Evolutionary conservation across 345 rosid species (phyloP).

Genomic region (Lenwebbia sp.): DNA sequence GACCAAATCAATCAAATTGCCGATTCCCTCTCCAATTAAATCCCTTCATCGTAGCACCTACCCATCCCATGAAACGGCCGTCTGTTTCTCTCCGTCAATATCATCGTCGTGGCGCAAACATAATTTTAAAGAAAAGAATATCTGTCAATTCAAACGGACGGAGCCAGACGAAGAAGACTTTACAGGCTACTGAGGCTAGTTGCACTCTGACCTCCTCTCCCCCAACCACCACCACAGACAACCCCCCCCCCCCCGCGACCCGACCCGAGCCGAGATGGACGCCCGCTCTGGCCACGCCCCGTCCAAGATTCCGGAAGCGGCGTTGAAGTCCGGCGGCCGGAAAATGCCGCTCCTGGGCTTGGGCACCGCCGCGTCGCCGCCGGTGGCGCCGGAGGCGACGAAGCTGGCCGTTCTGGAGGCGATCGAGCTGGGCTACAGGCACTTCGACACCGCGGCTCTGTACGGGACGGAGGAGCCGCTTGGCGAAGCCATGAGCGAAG

Average conservation of each 20-base stretch:
- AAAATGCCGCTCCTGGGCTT: conserved; percentile 22
- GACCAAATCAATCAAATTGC: not conserved
- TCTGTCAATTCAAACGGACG: too few species aligned
- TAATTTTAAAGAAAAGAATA: not conserved
- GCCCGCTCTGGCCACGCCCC: not conserved
- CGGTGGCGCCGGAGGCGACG: conserved; percentile 2
- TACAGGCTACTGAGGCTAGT: not conserved
- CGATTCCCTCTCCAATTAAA: not conserved
- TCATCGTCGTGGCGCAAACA: not conserved
- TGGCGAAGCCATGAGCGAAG: conserved; percentile 37
- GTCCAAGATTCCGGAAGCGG: conserved; percentile 7
- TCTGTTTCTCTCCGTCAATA: not conserved
- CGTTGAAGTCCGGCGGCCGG: conserved; percentile 8
- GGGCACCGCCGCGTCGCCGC: conserved; percentile 22
- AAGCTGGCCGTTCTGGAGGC: conserved; percentile 24
- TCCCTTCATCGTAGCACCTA: not conserved
- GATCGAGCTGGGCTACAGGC: conserved; percentile 29
- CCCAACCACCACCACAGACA: too few species aligned
- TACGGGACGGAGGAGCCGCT: conserved; percentile 28
- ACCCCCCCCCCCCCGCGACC: too few species aligned
- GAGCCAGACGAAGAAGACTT: too few species aligned
- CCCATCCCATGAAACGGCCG: not conserved
- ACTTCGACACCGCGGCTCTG: conserved; percentile 33
- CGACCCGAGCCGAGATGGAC: not conserved
- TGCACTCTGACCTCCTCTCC: not conserved